A percentile compares a stretch with the other conserved stretches of the same genome.
Conservation (phyloP, 2,329 filamentous ascomycete species). For the Talaromyces sp. region DNA sequence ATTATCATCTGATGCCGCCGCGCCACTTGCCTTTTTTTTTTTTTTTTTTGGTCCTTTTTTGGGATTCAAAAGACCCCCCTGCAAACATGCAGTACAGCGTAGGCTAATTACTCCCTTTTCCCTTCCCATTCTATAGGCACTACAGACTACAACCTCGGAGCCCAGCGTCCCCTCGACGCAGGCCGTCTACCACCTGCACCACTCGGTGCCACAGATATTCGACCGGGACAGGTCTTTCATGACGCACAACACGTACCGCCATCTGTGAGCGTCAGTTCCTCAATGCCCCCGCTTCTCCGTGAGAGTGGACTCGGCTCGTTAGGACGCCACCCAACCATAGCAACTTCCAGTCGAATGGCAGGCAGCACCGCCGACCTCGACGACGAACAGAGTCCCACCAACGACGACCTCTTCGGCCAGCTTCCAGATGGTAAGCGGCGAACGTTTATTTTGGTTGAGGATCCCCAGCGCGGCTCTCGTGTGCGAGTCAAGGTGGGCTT, state of each 20-base stretch:
- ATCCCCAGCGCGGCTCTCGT: slow-evolving; percentile 76
- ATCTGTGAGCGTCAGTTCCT: slow-evolving; percentile 54
- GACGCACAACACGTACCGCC: slow-evolving; percentile 68
- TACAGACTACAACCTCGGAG: slow-evolving; percentile 50
- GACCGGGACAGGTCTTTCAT: slow-evolving; percentile 74
- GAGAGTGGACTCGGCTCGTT: slow-evolving; percentile 53
- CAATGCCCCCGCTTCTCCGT: slow-evolving; percentile 68
- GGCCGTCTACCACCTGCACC: slow-evolving; percentile 46
- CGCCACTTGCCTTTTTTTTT: slow-evolving; percentile 18
- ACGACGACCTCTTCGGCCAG: slow-evolving; percentile 78
- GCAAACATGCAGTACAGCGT: slow-evolving; percentile 35
- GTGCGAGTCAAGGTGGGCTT: slow-evolving; percentile 89
- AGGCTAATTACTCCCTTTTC: slow-evolving; percentile 43
- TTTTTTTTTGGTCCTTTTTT: slow-evolving; percentile 23
- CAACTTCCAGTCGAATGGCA: slow-evolving; percentile 33
- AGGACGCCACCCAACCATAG: slow-evolving; percentile 35
- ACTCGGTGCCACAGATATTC: slow-evolving; percentile 68
- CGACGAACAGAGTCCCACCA: slow-evolving; percentile 42
- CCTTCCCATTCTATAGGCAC: slow-evolving; percentile 38
- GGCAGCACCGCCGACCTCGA: slow-evolving; percentile 27
- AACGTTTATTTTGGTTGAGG: slow-evolving; percentile 96
- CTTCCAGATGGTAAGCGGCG: slow-evolving; percentile 87
- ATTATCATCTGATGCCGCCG: slow-evolving; percentile 25
- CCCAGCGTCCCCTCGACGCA: slow-evolving; percentile 65
- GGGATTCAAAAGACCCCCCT: slow-evolving; percentile 12